Base-by-base conservation (phyloP, 139 green algal species). In the Yamagishiella unicocca region DNA sequence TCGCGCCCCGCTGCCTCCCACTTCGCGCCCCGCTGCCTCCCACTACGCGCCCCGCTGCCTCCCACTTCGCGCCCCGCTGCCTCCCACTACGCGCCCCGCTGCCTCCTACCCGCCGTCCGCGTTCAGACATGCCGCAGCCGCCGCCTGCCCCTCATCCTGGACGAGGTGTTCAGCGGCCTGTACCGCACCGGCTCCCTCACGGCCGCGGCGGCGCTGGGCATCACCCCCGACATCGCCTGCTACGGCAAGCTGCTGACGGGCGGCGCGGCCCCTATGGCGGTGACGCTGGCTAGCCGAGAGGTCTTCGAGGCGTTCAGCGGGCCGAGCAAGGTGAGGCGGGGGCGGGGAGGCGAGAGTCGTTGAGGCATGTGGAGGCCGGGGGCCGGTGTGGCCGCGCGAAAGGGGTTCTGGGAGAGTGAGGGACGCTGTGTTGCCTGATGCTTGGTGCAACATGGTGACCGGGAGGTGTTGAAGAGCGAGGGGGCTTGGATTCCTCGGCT, bases 81-180 rank as follows among this genome's bases (percentile, higher is more conserved):
- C n/a, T n/a, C n/a, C n/a, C n/a, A n/a, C n/a, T 58, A 58, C 50
- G 17, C 50, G 17, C 50, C 12, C 17, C 17, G 50, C 50, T 58
- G 19, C 58, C 58, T 67, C 12, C 12, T 25, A 12, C 55, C 62
- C 62, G 5, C 62, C 62, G 38, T 40, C 62, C 40, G 29, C 5
- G 5, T 40, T 2, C 76, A 94, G 85, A 90, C 90, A 7, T 97
- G 95, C 85, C 88, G 91, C 6, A 24, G 70, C 19, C 89, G 92
- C 4, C 73, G 89, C 50, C 97, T 99, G 33, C 96, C 97, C 1
- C 90, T 99, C 29, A 97, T 99, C 33, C 91, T 96, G 9, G 97
- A 99, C 88, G 97, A 99, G 88, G 96, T 99, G 19, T 99, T 99
- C 86, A 94, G 95, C 0, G 98, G 98, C 4, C 92, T 98, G 33